Evolutionary conservation across 805 yeast species (phyloP).

Genomic region (Yarrowia osloensis): DNA sequence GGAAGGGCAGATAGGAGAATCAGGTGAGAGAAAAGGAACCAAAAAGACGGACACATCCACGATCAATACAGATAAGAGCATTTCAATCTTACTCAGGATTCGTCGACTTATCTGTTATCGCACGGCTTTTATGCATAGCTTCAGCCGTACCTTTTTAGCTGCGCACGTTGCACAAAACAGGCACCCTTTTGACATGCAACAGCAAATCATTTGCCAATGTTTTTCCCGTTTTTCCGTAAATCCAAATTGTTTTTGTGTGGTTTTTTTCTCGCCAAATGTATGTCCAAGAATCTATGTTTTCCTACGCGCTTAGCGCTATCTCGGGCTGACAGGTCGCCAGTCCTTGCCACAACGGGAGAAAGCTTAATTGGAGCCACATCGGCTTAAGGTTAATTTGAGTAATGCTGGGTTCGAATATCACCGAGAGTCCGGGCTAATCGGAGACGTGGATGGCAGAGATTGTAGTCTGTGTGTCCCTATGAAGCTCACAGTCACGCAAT

Average conservation of each 20-base stretch:
- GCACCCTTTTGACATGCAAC: neutral
- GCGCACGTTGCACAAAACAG: neutral
- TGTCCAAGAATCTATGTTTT: no score
- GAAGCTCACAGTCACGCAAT: no score
- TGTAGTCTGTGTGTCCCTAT: no score
- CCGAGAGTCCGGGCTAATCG: no score
- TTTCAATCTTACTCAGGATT: neutral
- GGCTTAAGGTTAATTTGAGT: neutral
- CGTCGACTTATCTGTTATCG: neutral
- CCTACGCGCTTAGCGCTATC: constrained; percentile 1
- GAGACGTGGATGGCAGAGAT: no score
- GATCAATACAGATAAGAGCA: neutral
- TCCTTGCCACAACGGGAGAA: constrained; percentile 8
- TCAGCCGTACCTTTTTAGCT: constrained; percentile 7
- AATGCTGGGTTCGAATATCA: no score
- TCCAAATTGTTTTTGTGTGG: neutral
- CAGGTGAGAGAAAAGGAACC: neutral
- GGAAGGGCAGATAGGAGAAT: neutral
- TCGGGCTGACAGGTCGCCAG: constrained; percentile 1
- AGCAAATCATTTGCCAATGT: neutral
- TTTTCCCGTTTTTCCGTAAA: neutral
- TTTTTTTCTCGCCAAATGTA: neutral
- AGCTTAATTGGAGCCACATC: constrained; percentile 1
- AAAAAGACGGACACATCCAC: neutral
- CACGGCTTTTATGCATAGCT: constrained; percentile 5